These are phyloP conservation scores for Chlamydomonas applanata DNA, from an alignment of 139 green algal genomes.

Conservation along the genomic window DNA sequence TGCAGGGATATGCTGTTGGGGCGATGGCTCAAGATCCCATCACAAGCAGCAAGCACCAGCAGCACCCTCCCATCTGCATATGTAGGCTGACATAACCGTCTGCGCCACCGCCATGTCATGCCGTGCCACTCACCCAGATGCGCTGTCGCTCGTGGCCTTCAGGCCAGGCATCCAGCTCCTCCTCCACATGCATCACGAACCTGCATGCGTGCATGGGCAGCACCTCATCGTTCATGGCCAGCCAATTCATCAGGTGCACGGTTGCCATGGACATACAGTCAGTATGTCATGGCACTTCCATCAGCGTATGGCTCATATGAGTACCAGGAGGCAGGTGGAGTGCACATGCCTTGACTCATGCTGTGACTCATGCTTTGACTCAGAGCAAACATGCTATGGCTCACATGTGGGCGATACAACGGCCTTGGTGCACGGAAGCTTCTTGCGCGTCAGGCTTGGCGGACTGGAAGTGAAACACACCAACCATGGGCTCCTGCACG, in stretches of 20 bases:
- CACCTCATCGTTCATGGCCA: no score
- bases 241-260: no score
- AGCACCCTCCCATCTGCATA: not conserved
- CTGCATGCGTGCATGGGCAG: no score
- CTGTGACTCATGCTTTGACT: conserved; percentile 80
- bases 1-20: no score
- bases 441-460: conserved; percentile 45
- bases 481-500: conserved; percentile 68
- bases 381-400: conserved; percentile 37
- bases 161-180: conserved; percentile 85
- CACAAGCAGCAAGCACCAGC: not conserved
- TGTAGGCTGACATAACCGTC: not conserved
- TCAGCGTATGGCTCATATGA: no score
- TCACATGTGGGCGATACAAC: conserved; percentile 20
- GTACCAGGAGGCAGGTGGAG: no score
- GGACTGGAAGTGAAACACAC: conserved; percentile 66
- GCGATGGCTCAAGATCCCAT: not conserved
- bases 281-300: no score
- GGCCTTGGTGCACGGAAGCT: conserved; percentile 34
- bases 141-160: conserved; percentile 66
- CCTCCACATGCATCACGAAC: conserved; percentile 73
- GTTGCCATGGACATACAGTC: no score
- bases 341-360: no score
- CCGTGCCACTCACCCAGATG: conserved; percentile 67
- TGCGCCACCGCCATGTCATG: not conserved